These are phyloP conservation scores for Retiboletus flavoniger DNA, from an alignment of 1,284 basidiomycete species.

Conservation along the genomic window DNA sequence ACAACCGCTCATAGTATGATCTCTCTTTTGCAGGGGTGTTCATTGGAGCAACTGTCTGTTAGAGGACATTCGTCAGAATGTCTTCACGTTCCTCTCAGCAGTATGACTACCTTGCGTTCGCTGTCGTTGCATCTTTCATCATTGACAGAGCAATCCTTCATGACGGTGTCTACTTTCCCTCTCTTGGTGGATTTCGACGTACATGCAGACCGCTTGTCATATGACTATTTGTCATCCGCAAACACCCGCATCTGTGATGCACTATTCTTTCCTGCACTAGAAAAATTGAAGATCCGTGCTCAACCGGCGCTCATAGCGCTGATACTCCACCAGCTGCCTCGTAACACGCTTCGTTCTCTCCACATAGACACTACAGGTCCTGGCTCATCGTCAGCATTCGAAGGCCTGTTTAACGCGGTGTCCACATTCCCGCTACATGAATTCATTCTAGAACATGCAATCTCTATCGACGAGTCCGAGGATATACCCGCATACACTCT, in stretches of 20 bases:
- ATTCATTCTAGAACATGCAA: slow-evolving; percentile 47
- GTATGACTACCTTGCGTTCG: slow-evolving; percentile 39
- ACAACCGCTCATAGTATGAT: slow-evolving; percentile 31
- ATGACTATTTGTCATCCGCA: slow-evolving; percentile 32
- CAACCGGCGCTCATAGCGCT: slow-evolving; percentile 38
- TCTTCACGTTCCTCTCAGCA: slow-evolving; percentile 39
- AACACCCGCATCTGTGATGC: slow-evolving; percentile 12
- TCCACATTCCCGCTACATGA: slow-evolving; percentile 35
- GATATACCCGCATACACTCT: slow-evolving; percentile 7
- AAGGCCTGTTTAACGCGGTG: slow-evolving; percentile 40
- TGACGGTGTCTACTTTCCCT: slow-evolving; percentile 44
- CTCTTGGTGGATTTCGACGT: slow-evolving; percentile 46
- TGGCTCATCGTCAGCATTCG: slow-evolving; percentile 38
- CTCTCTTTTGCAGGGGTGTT: slow-evolving; percentile 27
- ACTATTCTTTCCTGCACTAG: slow-evolving; percentile 43
- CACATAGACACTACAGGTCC: slow-evolving; percentile 39
- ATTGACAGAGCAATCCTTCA: slow-evolving; percentile 42
- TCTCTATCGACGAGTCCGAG: slow-evolving; percentile 32
- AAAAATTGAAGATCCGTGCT: slow-evolving; percentile 45
- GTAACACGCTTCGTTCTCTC: slow-evolving; percentile 39
- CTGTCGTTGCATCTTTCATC: slow-evolving; percentile 48
- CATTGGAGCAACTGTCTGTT: slow-evolving; percentile 43
- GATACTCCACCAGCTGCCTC: slow-evolving; percentile 37
- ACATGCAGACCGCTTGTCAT: slow-evolving; percentile 46
- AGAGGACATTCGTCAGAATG: slow-evolving; percentile 45